A percentile compares a stretch with the other conserved stretches of the same genome.
Evolutionary conservation across 1,284 basidiomycete species (phyloP).

Genomic region (Retiboletus flavoniger): DNA sequence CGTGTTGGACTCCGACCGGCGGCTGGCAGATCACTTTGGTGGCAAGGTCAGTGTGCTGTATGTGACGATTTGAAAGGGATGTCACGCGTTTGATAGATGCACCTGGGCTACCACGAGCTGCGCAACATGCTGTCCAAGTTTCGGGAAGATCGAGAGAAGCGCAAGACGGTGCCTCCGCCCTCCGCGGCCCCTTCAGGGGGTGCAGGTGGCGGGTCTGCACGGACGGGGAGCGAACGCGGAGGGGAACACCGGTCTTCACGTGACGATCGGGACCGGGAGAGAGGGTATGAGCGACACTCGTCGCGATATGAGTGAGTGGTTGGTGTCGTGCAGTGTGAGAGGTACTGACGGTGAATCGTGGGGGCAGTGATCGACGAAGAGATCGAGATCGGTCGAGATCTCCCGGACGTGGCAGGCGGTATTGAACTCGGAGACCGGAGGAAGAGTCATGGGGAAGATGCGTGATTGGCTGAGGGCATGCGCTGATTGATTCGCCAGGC

Average conservation of each 20-base stretch:
- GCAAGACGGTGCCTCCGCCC: conserved; percentile 58
- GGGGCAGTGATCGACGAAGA: conserved; percentile 54
- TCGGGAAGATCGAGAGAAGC: conserved; percentile 83
- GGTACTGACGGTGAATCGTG: conserved; percentile 12
- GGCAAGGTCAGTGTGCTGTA: conserved; percentile 73
- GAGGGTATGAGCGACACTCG: conserved; percentile 68
- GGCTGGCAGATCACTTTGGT: conserved; percentile 99
- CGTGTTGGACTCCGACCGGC: conserved; percentile 96
- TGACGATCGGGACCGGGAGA: conserved; percentile 64
- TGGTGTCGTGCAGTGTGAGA: background rate
- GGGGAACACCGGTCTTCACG: conserved; percentile 56
- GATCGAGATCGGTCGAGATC: conserved; percentile 79
- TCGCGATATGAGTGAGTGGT: conserved; percentile 72
- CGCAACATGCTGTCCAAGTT: conserved; percentile 91
- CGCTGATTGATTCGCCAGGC: conserved; percentile 14
- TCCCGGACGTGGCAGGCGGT: conserved; percentile 63
- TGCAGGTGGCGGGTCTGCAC: conserved; percentile 36
- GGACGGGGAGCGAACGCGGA: conserved; percentile 39
- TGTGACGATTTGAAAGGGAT: conserved; percentile 17
- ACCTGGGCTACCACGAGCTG: conserved; percentile 96
- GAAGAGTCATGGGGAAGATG: background rate
- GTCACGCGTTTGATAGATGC: conserved; percentile 69
- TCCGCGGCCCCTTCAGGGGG: conserved; percentile 28
- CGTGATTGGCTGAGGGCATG: background rate
- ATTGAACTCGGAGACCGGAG: conserved; percentile 39